Base-by-base conservation (phyloP, 1,284 basidiomycete genomes). In the Exobasidium rhododendri region DNA sequence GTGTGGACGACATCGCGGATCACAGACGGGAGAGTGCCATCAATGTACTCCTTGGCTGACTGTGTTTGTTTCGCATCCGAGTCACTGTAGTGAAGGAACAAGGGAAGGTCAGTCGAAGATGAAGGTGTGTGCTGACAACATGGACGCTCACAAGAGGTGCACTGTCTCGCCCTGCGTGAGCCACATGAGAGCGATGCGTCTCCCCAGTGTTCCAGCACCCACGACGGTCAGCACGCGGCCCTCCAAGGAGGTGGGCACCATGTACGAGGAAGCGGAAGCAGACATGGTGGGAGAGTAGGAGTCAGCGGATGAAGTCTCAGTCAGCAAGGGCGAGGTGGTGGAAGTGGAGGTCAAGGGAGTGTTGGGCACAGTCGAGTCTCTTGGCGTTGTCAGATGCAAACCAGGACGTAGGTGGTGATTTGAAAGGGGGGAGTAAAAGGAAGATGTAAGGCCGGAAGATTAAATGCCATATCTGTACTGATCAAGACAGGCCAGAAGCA, bases 161-260 rank as follows among this genome's bases (percentile, higher is more conserved):
- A 50, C 47, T 26, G 20, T 50, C 7, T 20, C 47, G 10, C 47
- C 47, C 20, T 50, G 47, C 14, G 47, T 50, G 24, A 50, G 47
- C 47, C 47, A 50, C 47, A 50, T 50, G 47, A 50, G 47, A 20
- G 47, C 47, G 20, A 50, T 50, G 14, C 47, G 47, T 31, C 47
- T 24, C 14, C 47, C 47, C 7, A 50, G 47, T 24, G 47, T 50
- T 10, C 47, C 47, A 7, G 47, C 47, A 50, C 47, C 47, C 7
- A 50, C 7, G 47, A 50, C 22, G 7, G 47, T 50, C 10, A 26
- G 10, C 20, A 20, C 47, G 10, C 22, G 7, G 14, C 47, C 47
- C 22, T 50, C 47, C 14, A 50, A 14, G 47, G 10, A 10, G 14
- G 47, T 10, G 24, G 47, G 47, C 20, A 26, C 24, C 22, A 10